These are phyloP conservation scores for Pezicula neosporulosa DNA, from an alignment of 2,329 filamentous ascomycete species.

Conservation along the genomic window DNA sequence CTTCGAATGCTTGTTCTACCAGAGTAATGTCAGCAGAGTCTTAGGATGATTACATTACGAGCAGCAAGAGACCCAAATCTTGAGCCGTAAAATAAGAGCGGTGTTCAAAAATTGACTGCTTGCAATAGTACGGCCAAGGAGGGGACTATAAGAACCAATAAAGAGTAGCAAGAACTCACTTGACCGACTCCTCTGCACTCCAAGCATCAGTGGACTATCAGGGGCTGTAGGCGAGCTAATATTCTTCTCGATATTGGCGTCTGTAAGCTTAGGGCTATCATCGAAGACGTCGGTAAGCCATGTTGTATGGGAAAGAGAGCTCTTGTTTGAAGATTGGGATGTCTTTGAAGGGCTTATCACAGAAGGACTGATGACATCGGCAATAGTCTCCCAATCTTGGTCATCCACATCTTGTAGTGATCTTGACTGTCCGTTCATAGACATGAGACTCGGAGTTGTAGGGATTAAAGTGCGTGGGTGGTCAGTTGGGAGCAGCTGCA, in stretches of 20 bases:
- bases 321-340: background rate
- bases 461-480: conserved; percentile 14
- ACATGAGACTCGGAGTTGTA: conserved; percentile 15
- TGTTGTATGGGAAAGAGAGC: conserved; percentile 3
- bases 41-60: too few relatives aligned
- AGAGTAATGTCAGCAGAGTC: too few relatives aligned
- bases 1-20: too few relatives aligned
- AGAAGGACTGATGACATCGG: background rate
- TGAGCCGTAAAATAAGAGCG: too few relatives aligned
- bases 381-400: conserved; percentile 2
- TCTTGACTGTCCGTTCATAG: conserved; percentile 9
- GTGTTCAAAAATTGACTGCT: too few relatives aligned
- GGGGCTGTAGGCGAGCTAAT: conserved; percentile 1
- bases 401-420: conserved; percentile 7
- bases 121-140: too few relatives aligned
- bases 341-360: too few relatives aligned
- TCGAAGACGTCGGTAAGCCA: conserved; percentile 18
- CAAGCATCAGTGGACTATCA: background rate
- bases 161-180: background rate
- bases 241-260: conserved; percentile 1
- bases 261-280: conserved; percentile 5
- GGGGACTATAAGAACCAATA: background rate
- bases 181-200: too few relatives aligned
- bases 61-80: too few relatives aligned
- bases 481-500: conserved; percentile 39